These are phyloP conservation scores for Sarocladium oryzae DNA, from an alignment of 2,329 filamentous ascomycete genomes.

Conservation along the genomic window DNA sequence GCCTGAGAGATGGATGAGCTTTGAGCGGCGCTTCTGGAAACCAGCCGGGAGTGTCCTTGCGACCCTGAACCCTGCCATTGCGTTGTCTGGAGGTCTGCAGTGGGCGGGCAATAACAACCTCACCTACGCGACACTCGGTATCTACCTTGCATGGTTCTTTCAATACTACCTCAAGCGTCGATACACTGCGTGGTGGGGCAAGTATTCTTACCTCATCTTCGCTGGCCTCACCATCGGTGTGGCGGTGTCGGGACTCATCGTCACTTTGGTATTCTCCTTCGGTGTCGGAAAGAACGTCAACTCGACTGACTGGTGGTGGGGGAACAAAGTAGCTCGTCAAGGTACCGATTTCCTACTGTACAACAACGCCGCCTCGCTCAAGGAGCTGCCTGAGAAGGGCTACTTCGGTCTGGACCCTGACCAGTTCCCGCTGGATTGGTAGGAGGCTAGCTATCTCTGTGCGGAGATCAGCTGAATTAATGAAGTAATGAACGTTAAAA, in stretches of 20 bases:
- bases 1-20: conserved; percentile 13
- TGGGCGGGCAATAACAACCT: conserved; percentile 24
- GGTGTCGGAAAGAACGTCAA: conserved; percentile 13
- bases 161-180: conserved; percentile 21
- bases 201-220: conserved; percentile 22
- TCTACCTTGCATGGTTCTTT: conserved; percentile 22
- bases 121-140: conserved; percentile 22
- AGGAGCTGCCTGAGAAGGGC: conserved; percentile 11
- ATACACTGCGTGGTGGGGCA: conserved; percentile 21
- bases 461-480: neutral
- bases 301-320: conserved; percentile 12
- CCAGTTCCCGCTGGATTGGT: conserved; percentile 14
- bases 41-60: conserved; percentile 32
- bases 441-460: conserved; percentile 17
- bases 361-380: conserved; percentile 14
- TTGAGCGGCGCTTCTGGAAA: conserved; percentile 18
- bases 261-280: conserved; percentile 16
- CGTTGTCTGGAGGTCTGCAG: conserved; percentile 24
- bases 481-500: too few relatives aligned
- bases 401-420: conserved; percentile 13
- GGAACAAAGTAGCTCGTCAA: conserved; percentile 11
- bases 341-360: conserved; percentile 17
- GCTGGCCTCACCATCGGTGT: conserved; percentile 18
- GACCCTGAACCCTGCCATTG: conserved; percentile 35
- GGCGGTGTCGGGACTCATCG: conserved; percentile 12